Evolutionary conservation across 306 rosid species (phyloP).

Genomic region (Acmispon strigosus): DNA sequence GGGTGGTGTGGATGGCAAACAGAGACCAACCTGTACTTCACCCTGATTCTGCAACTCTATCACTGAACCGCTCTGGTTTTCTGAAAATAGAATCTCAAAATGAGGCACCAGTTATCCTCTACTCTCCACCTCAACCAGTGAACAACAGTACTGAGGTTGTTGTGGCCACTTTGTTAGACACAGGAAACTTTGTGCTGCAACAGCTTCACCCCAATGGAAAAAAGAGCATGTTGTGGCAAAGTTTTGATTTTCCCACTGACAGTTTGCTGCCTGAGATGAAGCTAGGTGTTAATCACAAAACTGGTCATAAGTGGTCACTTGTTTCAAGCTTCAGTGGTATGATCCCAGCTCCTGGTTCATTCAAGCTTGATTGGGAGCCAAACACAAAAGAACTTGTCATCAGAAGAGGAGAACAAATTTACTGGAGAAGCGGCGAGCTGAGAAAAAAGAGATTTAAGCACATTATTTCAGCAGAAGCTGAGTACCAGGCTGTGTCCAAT

Average conservation of each 20-base stretch:
- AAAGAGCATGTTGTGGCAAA: slow-evolving; percentile 3
- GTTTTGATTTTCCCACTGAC: slow-evolving; percentile 21
- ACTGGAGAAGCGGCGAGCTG: background rate
- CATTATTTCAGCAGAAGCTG: too few relatives aligned
- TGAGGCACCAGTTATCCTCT: background rate
- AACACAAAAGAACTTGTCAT: background rate
- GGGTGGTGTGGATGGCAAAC: background rate
- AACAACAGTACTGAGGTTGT: background rate
- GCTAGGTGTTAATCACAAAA: slow-evolving; percentile 20
- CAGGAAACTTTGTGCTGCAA: slow-evolving; percentile 22
- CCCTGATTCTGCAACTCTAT: background rate
- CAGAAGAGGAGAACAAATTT: background rate
- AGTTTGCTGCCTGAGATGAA: slow-evolving; percentile 21
- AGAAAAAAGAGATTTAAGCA: too few relatives aligned
- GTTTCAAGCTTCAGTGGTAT: background rate
- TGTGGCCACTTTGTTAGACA: slow-evolving; percentile 12
- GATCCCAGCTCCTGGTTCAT: background rate
- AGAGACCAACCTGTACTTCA: background rate
- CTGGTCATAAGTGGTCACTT: background rate
- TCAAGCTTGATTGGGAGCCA: slow-evolving; percentile 29
- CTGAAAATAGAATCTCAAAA: slow-evolving; percentile 1
- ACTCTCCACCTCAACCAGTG: background rate
- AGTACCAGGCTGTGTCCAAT: too few relatives aligned
- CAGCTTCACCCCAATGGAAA: background rate
- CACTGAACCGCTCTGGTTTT: background rate